Conservation (phyloP, 495 filamentous ascomycete genomes). For the Arthonia radiata region DNA sequence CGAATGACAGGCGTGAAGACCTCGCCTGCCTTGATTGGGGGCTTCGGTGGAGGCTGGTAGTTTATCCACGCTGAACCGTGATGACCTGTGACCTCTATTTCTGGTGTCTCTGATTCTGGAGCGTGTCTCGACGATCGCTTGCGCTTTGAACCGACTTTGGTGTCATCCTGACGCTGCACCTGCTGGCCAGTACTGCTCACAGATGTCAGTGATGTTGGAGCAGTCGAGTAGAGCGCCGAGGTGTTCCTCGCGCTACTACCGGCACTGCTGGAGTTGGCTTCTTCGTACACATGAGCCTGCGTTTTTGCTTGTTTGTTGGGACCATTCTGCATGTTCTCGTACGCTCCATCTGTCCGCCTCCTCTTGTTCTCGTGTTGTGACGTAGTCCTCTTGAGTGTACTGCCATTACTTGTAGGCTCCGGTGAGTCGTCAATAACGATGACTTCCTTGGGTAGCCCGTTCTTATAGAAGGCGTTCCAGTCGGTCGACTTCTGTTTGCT, state of each 20-base stretch:
- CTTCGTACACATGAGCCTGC: too few relatives aligned
- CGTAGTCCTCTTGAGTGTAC: too few relatives aligned
- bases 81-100: slow-evolving; percentile 40
- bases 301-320: too few relatives aligned
- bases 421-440: slow-evolving; percentile 93
- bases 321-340: too few relatives aligned
- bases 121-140: slow-evolving; percentile 62
- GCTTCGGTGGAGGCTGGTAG: slow-evolving; percentile 68
- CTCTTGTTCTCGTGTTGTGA: too few relatives aligned
- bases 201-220: background rate
- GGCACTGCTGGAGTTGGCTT: too few relatives aligned
- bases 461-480: slow-evolving; percentile 80
- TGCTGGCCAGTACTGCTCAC: slow-evolving; percentile 8
- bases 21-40: slow-evolving; percentile 75
- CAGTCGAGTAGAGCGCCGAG: background rate
- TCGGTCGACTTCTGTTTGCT: slow-evolving; percentile 26
- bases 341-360: too few relatives aligned
- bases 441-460: slow-evolving; percentile 76
- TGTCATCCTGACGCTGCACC: slow-evolving; percentile 19
- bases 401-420: too few relatives aligned
- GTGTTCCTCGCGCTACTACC: slow-evolving; percentile 20
- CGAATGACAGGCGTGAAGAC: slow-evolving; percentile 57
- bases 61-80: slow-evolving; percentile 45
- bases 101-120: slow-evolving; percentile 47
- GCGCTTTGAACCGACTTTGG: slow-evolving; percentile 52